Evolutionary conservation across 345 rosid species (phyloP).

Genomic region (Brassica napus): DNA sequence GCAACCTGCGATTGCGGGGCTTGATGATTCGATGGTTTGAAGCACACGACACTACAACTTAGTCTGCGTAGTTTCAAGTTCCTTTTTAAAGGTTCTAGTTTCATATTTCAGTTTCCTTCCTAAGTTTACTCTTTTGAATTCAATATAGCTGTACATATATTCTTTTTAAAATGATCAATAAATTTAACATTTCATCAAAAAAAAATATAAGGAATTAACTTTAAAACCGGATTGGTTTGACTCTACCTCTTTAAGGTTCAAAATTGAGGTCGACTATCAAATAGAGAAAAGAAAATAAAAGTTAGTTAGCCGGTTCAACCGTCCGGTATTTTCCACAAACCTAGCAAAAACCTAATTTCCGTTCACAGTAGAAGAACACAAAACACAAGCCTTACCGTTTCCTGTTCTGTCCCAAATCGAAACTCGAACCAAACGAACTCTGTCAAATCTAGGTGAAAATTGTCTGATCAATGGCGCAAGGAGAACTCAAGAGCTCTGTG

Average conservation of each 20-base stretch:
- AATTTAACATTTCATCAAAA: no score
- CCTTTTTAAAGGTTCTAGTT: no score
- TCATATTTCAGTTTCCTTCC: no score
- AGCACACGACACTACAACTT: no score
- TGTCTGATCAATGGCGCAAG: constrained; percentile 51
- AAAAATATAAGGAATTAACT: background rate
- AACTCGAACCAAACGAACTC: constrained; percentile 2
- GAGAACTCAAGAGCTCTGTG: constrained; percentile 22
- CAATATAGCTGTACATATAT: no score
- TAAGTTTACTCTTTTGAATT: no score
- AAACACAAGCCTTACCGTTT: background rate
- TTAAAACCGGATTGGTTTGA: background rate
- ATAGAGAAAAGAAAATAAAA: background rate
- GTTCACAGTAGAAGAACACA: background rate
- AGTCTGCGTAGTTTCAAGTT: no score
- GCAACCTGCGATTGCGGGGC: no score
- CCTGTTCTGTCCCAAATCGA: background rate
- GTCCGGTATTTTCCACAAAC: background rate
- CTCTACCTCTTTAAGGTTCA: background rate
- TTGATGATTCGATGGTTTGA: no score
- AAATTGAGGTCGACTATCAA: background rate
- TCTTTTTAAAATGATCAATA: no score
- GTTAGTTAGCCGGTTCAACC: background rate
- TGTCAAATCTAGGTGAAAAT: background rate
- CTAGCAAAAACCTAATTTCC: constrained; percentile 8